Conservation (phyloP, 139 green algal genomes). For the Chlorella ohadii region DNA sequence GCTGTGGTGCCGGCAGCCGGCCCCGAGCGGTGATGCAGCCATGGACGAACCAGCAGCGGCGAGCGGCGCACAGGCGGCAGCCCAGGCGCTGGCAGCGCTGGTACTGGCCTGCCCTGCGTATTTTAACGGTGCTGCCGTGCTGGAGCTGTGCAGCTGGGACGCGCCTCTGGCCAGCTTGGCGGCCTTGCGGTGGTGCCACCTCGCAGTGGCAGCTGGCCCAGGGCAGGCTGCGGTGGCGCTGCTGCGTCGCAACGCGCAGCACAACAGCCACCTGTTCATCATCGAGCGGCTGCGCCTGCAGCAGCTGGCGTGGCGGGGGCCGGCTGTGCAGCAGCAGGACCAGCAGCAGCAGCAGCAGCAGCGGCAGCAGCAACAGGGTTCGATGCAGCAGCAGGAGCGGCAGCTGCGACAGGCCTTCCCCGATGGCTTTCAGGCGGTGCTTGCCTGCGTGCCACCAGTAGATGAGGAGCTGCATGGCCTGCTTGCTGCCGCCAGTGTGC, state of each 20-base stretch:
- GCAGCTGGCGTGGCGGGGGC: neutral
- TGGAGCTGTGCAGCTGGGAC: slow-evolving; percentile 49
- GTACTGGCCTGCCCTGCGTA: neutral
- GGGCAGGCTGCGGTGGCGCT: slow-evolving; percentile 23
- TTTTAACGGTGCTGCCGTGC: slow-evolving; percentile 3
- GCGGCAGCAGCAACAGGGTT: neutral
- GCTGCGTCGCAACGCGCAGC: slow-evolving; percentile 38
- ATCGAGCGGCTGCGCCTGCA: slow-evolving; percentile 29
- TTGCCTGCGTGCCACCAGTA: slow-evolving; percentile 19
- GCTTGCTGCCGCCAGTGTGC: neutral
- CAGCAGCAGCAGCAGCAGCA: too few species aligned
- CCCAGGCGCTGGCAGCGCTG: neutral
- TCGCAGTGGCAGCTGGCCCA: slow-evolving; percentile 43
- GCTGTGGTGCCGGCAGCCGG: neutral
- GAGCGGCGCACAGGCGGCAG: neutral
- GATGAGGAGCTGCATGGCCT: neutral
- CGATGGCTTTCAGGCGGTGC: slow-evolving; percentile 37
- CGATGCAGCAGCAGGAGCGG: neutral
- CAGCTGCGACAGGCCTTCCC: neutral
- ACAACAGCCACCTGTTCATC: slow-evolving; percentile 33
- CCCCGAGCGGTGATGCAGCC: neutral
- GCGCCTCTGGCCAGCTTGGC: slow-evolving; percentile 40
- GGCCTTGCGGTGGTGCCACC: slow-evolving; percentile 30
- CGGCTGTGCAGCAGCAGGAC: neutral
- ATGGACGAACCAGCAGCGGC: neutral